Evolutionary conservation across 2,329 filamentous ascomycete genomes (phyloP).

Genomic region (Colletotrichum musicola): DNA sequence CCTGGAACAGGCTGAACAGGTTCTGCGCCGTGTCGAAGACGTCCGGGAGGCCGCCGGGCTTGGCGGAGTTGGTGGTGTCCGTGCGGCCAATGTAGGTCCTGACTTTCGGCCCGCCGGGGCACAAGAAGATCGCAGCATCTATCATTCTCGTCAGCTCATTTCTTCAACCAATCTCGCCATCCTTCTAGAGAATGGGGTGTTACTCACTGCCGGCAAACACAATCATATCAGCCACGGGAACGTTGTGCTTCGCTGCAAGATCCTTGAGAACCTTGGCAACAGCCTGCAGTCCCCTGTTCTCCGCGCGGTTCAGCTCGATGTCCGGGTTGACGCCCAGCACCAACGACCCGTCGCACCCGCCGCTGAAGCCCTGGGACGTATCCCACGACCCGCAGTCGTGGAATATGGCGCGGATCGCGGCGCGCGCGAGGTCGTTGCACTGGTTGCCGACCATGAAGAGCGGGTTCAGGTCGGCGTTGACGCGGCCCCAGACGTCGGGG

Average conservation of each 20-base stretch:
- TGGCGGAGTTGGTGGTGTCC: slow-evolving; percentile 56
- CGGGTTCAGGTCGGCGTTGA: slow-evolving; percentile 51
- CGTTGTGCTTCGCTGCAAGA: slow-evolving; percentile 53
- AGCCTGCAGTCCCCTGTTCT: slow-evolving; percentile 61
- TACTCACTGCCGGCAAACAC: slow-evolving; percentile 55
- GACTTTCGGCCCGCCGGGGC: slow-evolving; percentile 60
- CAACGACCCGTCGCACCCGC: slow-evolving; percentile 61
- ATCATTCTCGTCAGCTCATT: slow-evolving; percentile 43
- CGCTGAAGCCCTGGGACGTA: slow-evolving; percentile 48
- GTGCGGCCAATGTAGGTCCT: slow-evolving; percentile 64
- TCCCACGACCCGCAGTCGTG: slow-evolving; percentile 61
- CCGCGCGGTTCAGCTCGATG: slow-evolving; percentile 51
- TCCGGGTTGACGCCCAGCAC: slow-evolving; percentile 47
- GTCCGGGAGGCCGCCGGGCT: slow-evolving; percentile 57
- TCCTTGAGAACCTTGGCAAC: slow-evolving; percentile 53
- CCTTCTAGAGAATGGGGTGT: too few relatives aligned
- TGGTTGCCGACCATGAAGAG: slow-evolving; percentile 48
- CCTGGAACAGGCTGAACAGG: slow-evolving; percentile 61
- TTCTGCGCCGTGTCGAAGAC: slow-evolving; percentile 55
- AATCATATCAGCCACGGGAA: slow-evolving; percentile 67
- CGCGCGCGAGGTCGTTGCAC: slow-evolving; percentile 57
- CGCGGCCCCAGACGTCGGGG: slow-evolving; percentile 51
- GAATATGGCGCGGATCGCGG: slow-evolving; percentile 60
- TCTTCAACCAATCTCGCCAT: too few relatives aligned
- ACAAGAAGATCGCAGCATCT: slow-evolving; percentile 62